Percentiles rank a stretch among this genome's conserved stretches.
These are phyloP conservation scores for Solanum lycopersicoides DNA, from an alignment of 257 asterid genomes.

Conservation along the genomic window DNA sequence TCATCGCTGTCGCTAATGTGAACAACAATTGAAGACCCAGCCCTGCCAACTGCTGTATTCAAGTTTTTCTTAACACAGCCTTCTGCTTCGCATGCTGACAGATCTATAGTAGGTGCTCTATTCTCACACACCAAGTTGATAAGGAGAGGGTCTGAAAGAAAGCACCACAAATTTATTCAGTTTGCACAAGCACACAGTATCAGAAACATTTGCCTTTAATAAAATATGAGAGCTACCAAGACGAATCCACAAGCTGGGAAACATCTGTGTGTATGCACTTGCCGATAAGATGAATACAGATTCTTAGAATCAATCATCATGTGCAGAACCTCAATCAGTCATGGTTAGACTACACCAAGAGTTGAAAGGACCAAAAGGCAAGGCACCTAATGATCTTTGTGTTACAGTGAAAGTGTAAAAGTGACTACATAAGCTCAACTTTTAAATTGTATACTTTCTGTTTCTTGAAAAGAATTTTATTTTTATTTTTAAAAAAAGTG, in stretches of 20 bases:
- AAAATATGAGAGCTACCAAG: background rate
- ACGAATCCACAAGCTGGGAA: background rate
- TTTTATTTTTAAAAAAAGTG: background rate
- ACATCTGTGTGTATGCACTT: background rate
- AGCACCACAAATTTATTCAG: background rate
- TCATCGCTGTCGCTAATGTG: constrained; percentile 1
- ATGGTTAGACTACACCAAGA: background rate
- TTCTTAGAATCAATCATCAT: background rate
- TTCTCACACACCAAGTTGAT: background rate
- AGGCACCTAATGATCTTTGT: background rate
- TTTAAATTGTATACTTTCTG: background rate
- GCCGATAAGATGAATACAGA: background rate
- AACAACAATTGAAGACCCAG: background rate
- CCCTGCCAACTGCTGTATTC: background rate
- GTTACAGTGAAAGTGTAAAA: background rate
- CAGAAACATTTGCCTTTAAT: background rate
- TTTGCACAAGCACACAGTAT: background rate
- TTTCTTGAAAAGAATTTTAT: background rate
- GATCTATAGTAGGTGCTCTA: background rate
- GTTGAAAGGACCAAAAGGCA: background rate
- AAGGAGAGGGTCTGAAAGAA: background rate
- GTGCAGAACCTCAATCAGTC: background rate
- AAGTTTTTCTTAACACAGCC: background rate
- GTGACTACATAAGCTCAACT: background rate
- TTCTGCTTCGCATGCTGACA: background rate